phyloP scores from a whole-genome alignment of 805 yeast species.

The Starmerella potacharoeniae region DNA sequence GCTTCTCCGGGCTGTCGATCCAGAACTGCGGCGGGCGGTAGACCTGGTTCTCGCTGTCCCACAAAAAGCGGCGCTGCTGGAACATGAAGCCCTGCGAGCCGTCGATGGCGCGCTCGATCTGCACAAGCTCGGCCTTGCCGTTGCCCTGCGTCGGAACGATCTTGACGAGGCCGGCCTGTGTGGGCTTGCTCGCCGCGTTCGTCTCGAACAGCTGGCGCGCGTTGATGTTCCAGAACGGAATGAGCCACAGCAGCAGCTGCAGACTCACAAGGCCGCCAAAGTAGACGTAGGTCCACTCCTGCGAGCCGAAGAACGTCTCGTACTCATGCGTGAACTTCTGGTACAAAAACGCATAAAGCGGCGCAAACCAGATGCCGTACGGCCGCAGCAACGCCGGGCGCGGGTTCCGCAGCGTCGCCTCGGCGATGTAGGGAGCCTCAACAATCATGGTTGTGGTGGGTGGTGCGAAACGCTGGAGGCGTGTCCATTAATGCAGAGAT shows the following conservation, averaged over 20 bases:
- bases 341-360: constrained; percentile 62
- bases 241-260: constrained; percentile 66
- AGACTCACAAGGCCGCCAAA: constrained; percentile 60
- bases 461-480: neutral
- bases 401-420: constrained; percentile 65
- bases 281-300: constrained; percentile 93
- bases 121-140: constrained; percentile 73
- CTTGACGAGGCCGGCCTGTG: constrained; percentile 59
- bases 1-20: constrained; percentile 44
- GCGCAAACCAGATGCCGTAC: constrained; percentile 70
- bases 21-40: constrained; percentile 75
- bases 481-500: neutral
- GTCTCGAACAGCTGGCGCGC: constrained; percentile 64
- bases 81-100: constrained; percentile 63
- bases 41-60: constrained; percentile 38
- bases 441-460: constrained; percentile 31
- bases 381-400: constrained; percentile 51
- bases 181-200: constrained; percentile 38
- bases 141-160: constrained; percentile 73
- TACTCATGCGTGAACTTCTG: constrained; percentile 57
- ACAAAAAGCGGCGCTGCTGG: constrained; percentile 85
- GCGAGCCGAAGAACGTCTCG: constrained; percentile 72
- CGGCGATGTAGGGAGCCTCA: constrained; percentile 57
- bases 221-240: constrained; percentile 88
- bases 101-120: constrained; percentile 43